Base-by-base conservation (phyloP, 1,139 yeast genomes). In the Chernovozyma aurita region DNA sequence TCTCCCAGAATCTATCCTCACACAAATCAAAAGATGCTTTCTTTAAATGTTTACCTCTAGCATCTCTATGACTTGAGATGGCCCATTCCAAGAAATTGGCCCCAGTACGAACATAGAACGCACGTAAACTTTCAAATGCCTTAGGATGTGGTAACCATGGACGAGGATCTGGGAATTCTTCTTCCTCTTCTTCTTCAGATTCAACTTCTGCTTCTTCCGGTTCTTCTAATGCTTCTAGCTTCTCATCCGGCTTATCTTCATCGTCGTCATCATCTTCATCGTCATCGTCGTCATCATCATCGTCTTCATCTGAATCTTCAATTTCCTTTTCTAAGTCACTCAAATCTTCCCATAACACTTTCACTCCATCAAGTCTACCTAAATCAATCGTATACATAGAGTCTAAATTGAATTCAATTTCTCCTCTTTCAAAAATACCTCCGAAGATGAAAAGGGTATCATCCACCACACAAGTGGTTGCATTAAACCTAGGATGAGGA, bases 71-170 rank as follows among this genome's bases (percentile, higher is more conserved):
- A 50, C 84, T 82, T 3, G 94, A 81, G 46, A 85, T 84, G 2
- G 95, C 88, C 97, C 97, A 92, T 55, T 87, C 88, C 49, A 90
- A 72, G 61, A 90, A 90, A 31, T 80, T 77, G 2, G 92, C 81
- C 38, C 95, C 95, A 1, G 95, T 80, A 52, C 96, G 83, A 26
- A 83, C 68, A 56, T 92, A 92, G 61, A 90, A 92, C 1, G 77
- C 80, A 47, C 96, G 78, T 43, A 90, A 67, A 1, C 77, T 64
- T 60, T 92, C 97, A 52, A 92, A 92, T n/a, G 96, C 83, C 54
- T 90, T 88, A 31, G 98, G 98, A 57, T 88, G 97, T 32, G 97
- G 97, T 42, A 92, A 71, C 95, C 96, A 90, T 18, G 97, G 96
- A 58, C 95, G 76, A 31, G 84, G 84, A 59, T 92, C 97, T 4